These are phyloP conservation scores for Penicillium argentinense DNA, from an alignment of 495 filamentous ascomycete genomes.

Conservation along the genomic window DNA sequence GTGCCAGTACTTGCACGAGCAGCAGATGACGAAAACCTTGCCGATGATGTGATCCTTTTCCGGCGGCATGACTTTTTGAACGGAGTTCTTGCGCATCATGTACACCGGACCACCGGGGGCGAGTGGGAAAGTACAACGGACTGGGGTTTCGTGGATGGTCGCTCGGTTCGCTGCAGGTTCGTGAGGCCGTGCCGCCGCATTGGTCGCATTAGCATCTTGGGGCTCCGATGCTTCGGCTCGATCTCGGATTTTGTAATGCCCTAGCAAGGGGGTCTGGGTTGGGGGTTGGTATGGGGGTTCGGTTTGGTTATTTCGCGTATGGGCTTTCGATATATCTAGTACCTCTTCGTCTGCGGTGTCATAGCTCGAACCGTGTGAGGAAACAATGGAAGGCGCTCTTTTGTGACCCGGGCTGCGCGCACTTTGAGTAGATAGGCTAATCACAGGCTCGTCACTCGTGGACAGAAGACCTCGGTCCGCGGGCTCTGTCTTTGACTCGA, in stretches of 20 bases:
- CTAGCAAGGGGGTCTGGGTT: not conserved
- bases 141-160: not conserved
- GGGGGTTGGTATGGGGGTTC: not conserved
- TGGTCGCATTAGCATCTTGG: too few relatives aligned
- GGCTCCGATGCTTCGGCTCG: too few relatives aligned
- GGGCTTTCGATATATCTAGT: slow-evolving; percentile 13
- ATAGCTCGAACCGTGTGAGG: slow-evolving; percentile 28
- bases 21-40: slow-evolving; percentile 81
- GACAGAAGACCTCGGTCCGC: slow-evolving; percentile 1
- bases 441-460: too few relatives aligned
- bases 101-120: slow-evolving; percentile 1
- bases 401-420: slow-evolving; percentile 6
- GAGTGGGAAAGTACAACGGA: not conserved
- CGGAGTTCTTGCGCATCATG: slow-evolving; percentile 9
- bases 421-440: not conserved
- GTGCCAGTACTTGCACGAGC: slow-evolving; percentile 78
- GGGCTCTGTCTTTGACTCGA: slow-evolving; percentile 1
- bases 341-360: slow-evolving; percentile 40
- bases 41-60: slow-evolving; percentile 53
- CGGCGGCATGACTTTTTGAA: slow-evolving; percentile 17
- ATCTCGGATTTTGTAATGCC: not conserved
- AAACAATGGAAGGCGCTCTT: slow-evolving; percentile 19
- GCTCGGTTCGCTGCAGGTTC: too few relatives aligned
- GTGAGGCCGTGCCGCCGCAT: too few relatives aligned
- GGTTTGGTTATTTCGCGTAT: not conserved